Base-by-base conservation (phyloP, 2,329 filamentous ascomycete genomes). In the Lecanoromycetidae sp. region DNA sequence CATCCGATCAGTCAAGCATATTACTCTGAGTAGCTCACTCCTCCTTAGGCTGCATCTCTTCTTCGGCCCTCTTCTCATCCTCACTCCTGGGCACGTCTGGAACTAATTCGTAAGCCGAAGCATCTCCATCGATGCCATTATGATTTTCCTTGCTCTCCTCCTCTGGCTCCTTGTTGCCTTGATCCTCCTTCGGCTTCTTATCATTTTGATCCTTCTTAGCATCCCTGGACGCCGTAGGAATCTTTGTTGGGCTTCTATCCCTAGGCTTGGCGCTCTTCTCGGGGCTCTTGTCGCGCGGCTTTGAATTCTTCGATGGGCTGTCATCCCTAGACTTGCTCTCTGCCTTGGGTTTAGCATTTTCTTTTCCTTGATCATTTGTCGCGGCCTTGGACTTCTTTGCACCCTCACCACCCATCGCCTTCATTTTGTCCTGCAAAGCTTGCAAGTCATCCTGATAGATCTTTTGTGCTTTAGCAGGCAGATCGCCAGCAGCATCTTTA, bases 41-140 rank as follows among this genome's bases (percentile, higher is more conserved):
- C 36, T 25, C 17, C 1, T 52, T 34, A 7, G 52, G 52, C 39
- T 54, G 52, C 52, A 51, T 52, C 34, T 52, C 35, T 20, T 10
- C 36, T 43, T 54, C 52, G n/a, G 52, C 52, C 29, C 48, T 48
- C 39, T 20, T 44, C 43, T 52, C 49, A 17, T 46, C 49, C 17
- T 39, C 46, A 22, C 47, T 42, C 36, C 50, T 47, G 15, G 50
- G 35, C 29, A 49, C 38, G 36, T 54, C 52, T 15, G 52, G 52
- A 35, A 52, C 52, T 15, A 50, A 34, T 42, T 54, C 52, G 32
- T 54, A 54, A 19, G 49, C 51, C 13, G 10, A 25, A 12, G 45
- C 46, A 26, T 46, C 44, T 13, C 32, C 38, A 29, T 32, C 19
- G 27, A 38, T 19, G 36, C 29, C 29, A 20, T 38, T 30, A 3